A percentile compares a stretch with the other conserved stretches of the same genome.
Conservation (phyloP, 768 basidiomycete species). For the Cytidiella melzeri region DNA sequence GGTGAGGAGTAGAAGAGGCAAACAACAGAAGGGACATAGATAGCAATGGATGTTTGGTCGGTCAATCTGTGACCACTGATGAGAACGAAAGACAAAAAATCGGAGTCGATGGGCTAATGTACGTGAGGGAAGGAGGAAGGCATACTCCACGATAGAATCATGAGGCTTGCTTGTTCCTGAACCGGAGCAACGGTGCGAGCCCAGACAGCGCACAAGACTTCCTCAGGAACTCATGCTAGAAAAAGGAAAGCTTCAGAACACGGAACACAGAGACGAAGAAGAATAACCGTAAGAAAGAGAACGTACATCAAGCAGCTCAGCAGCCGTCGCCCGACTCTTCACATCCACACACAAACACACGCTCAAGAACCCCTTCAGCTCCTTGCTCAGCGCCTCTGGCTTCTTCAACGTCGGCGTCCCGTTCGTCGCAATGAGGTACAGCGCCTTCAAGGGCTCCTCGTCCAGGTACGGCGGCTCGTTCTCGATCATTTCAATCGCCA, state of each 20-base stretch:
- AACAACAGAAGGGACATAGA: slow-evolving; percentile 3
- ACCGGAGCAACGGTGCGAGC: slow-evolving; percentile 80
- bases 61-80: no score
- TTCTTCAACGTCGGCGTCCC: slow-evolving; percentile 98
- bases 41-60: no score
- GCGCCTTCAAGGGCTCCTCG: slow-evolving; percentile 89
- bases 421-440: slow-evolving; percentile 96
- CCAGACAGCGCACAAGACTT: slow-evolving; percentile 81
- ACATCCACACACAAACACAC: slow-evolving; percentile 99
- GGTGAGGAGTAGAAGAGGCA: slow-evolving; percentile 12
- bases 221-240: slow-evolving; percentile 88
- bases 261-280: no score
- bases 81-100: no score
- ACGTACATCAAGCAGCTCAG: slow-evolving; percentile 77
- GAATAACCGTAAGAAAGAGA: no score
- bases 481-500: slow-evolving; percentile 99
- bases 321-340: slow-evolving; percentile 83
- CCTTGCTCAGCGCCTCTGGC: slow-evolving; percentile 84
- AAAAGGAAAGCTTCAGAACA: no score
- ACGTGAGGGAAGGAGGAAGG: no score
- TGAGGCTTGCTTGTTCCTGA: slow-evolving; percentile 58
- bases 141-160: slow-evolving; percentile 12
- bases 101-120: no score
- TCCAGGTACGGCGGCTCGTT: slow-evolving; percentile 95
- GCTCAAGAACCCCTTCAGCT: slow-evolving; percentile 93